Evolutionary conservation across 148 eudicot species (phyloP).

Genomic region (Vaccinium corymbosum): DNA sequence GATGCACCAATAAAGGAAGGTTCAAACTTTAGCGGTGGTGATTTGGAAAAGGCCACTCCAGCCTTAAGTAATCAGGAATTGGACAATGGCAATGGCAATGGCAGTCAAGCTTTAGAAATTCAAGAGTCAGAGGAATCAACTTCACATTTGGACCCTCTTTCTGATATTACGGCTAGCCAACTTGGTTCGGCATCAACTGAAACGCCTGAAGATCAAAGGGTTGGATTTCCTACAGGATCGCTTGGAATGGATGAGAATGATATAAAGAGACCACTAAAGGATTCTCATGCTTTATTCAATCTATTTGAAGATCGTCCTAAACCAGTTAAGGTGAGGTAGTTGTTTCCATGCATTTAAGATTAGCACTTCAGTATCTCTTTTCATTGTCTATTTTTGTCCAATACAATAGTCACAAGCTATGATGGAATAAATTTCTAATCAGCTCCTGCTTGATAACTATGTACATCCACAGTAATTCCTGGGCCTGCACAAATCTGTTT

Average conservation of each 20-base stretch:
- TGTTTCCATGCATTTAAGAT: background rate
- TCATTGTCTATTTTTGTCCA: background rate
- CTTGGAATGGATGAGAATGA: slow-evolving; percentile 23
- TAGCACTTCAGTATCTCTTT: background rate
- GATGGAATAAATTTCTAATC: background rate
- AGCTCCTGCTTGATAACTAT: background rate
- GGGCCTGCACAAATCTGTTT: background rate
- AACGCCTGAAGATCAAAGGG: slow-evolving; percentile 20
- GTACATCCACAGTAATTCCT: background rate
- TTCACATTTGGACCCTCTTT: slow-evolving; percentile 25
- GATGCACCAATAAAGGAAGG: slow-evolving; percentile 20
- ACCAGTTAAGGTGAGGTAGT: slow-evolving; percentile 44
- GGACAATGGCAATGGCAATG: slow-evolving; percentile 20
- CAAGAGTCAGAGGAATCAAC: slow-evolving; percentile 16
- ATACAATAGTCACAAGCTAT: background rate
- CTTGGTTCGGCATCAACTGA: slow-evolving; percentile 24
- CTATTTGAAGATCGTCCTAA: slow-evolving; percentile 34
- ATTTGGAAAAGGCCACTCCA: slow-evolving; percentile 18
- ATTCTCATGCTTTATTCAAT: slow-evolving; percentile 26
- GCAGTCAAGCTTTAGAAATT: slow-evolving; percentile 13
- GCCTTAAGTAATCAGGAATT: slow-evolving; percentile 13
- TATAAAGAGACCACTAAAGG: slow-evolving; percentile 20
- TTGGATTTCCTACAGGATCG: slow-evolving; percentile 23
- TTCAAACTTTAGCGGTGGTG: slow-evolving; percentile 18
- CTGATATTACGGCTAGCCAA: slow-evolving; percentile 32